Evolutionary conservation across 345 rosid genomes (phyloP).

Genomic region (Heritiera littoralis): DNA sequence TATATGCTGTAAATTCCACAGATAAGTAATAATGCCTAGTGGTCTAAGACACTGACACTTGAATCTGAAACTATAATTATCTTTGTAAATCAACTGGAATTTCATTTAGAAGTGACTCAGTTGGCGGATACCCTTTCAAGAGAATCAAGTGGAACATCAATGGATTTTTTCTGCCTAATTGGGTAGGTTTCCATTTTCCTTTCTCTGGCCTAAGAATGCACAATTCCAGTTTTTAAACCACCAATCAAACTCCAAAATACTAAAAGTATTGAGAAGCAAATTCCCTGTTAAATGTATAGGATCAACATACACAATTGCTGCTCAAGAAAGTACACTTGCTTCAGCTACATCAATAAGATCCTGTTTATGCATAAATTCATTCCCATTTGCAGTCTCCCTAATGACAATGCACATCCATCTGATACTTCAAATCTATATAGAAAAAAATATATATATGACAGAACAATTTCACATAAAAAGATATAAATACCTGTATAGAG

Average conservation of each 20-base stretch:
- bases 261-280: constrained; percentile 3
- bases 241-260: constrained; percentile 13
- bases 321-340: constrained; percentile 89
- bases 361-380: constrained; percentile 77
- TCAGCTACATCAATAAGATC: constrained; percentile 93
- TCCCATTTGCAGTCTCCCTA: constrained; percentile 65
- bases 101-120: background rate
- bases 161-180: constrained; percentile 55
- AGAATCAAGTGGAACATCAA: constrained; percentile 49
- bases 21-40: background rate
- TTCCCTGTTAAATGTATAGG: background rate
- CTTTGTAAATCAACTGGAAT: background rate
- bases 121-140: constrained; percentile 50
- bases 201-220: constrained; percentile 68
- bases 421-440: constrained; percentile 9
- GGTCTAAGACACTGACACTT: constrained; percentile 6
- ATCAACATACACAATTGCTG: constrained; percentile 60
- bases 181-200: constrained; percentile 67
- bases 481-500: constrained; percentile 61
- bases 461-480: constrained; percentile 4
- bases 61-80: background rate
- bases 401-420: constrained; percentile 19
- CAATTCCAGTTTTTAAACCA: constrained; percentile 18
- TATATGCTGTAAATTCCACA: background rate
- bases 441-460: background rate